Evolutionary conservation across 306 rosid species (phyloP).

Genomic region (Malus sieversii): DNA sequence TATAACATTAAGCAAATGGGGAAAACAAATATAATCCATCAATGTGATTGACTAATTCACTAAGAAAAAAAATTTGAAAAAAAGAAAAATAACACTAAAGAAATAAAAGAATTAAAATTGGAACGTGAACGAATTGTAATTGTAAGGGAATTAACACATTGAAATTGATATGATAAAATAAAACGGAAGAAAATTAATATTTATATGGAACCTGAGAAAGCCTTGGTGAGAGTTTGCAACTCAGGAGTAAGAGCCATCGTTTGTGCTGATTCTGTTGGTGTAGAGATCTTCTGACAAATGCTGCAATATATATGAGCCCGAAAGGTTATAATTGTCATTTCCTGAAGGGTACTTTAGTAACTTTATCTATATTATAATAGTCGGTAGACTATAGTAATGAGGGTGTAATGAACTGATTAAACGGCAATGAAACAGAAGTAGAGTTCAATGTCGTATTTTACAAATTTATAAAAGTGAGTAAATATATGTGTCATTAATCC

Average conservation of each 20-base stretch:
- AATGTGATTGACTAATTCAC: neutral
- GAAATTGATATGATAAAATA: neutral
- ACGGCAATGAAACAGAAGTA: neutral
- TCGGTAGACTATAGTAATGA: neutral
- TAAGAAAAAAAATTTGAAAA: neutral
- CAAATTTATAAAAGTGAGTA: neutral
- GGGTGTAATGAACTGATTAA: neutral
- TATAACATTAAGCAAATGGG: neutral
- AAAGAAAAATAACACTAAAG: neutral
- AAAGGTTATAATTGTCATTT: constrained; percentile 38
- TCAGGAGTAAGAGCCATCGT: constrained; percentile 54
- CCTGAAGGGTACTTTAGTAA: neutral
- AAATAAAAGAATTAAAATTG: neutral
- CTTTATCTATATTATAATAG: neutral
- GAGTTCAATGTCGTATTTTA: neutral
- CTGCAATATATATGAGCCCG: constrained; percentile 4
- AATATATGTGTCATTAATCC: neutral
- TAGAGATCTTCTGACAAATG: neutral
- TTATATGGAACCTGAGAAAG: constrained; percentile 64
- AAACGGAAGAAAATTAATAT: neutral
- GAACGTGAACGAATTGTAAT: neutral
- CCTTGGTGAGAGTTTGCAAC: constrained; percentile 50
- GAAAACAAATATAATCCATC: neutral
- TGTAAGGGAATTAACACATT: neutral
- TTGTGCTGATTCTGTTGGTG: neutral